Percentiles rank a stretch among this genome's conserved stretches.
phyloP scores from a whole-genome alignment of 768 basidiomycete genomes.

The Phanerodontia chrysosporium region DNA sequence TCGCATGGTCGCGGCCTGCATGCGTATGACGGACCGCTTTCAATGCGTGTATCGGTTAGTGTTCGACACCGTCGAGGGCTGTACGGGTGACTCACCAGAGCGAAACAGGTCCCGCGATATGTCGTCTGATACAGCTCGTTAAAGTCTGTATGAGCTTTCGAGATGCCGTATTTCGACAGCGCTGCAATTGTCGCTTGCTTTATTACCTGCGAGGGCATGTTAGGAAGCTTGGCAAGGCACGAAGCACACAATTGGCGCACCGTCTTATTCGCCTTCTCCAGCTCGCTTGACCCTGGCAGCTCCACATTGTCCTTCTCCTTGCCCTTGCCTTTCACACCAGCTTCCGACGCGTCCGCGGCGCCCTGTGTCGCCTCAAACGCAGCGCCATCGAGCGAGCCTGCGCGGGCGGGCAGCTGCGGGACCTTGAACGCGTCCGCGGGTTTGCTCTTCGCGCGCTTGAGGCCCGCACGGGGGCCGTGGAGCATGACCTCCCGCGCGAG shows the following conservation, averaged over 20 bases:
- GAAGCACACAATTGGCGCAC: conserved; percentile 27
- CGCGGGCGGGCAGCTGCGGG: conserved; percentile 13
- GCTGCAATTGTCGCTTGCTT: conserved; percentile 35
- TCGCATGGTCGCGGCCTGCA: conserved; percentile 19
- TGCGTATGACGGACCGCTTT: conserved; percentile 29
- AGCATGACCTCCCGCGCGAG: conserved; percentile 36
- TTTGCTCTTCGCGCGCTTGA: conserved; percentile 1
- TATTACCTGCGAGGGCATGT: conserved; percentile 29
- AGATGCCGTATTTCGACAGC: conserved; percentile 29
- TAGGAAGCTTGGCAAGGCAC: neutral
- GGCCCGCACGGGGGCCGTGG: conserved; percentile 27
- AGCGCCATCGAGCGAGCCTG: neutral
- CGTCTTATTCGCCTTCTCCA: conserved; percentile 60
- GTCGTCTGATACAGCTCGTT: conserved; percentile 35
- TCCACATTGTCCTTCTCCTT: conserved; percentile 37
- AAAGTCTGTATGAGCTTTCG: conserved; percentile 36
- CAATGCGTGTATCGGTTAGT: neutral
- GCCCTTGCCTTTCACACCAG: conserved; percentile 19
- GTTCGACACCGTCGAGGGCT: neutral
- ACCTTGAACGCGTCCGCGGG: conserved; percentile 22
- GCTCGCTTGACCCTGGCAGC: conserved; percentile 32
- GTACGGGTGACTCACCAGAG: conserved; percentile 29
- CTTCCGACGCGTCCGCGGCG: conserved; percentile 7
- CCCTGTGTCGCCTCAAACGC: conserved; percentile 9
- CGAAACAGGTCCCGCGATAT: conserved; percentile 38